Percentiles rank a stretch among this genome's conserved stretches.
Evolutionary conservation across 805 yeast species (phyloP).

Genomic region (Isabelozyma rhagii): DNA sequence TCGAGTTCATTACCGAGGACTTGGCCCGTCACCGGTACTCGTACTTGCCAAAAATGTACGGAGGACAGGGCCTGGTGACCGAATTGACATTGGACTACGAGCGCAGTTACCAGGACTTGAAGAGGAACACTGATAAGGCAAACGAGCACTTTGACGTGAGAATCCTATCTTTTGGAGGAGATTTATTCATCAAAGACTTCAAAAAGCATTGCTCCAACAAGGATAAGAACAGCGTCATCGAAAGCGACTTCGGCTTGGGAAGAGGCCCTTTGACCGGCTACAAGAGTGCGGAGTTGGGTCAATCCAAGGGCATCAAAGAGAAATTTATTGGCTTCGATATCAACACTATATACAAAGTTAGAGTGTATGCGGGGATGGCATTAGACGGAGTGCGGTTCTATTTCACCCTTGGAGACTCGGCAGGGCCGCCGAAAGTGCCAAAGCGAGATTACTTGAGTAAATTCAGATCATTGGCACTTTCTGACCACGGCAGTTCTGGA

Average conservation of each 20-base stretch:
- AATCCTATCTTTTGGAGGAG: constrained; percentile 58
- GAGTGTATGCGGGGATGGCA: constrained; percentile 72
- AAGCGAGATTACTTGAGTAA: constrained; percentile 40
- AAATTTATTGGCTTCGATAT: constrained; percentile 32
- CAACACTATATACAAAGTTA: constrained; percentile 43
- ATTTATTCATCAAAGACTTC: constrained; percentile 55
- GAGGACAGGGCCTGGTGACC: constrained; percentile 61
- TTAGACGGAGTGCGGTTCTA: constrained; percentile 76
- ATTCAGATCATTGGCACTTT: constrained; percentile 11
- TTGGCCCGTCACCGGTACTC: constrained; percentile 58
- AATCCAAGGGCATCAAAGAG: constrained; percentile 17
- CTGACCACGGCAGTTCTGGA: neutral
- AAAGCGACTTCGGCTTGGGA: constrained; percentile 41
- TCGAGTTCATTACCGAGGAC: constrained; percentile 65
- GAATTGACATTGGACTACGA: constrained; percentile 48
- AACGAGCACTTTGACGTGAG: constrained; percentile 45
- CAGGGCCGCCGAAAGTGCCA: constrained; percentile 44
- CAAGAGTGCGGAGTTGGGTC: constrained; percentile 36
- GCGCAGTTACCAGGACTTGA: constrained; percentile 28
- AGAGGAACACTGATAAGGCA: constrained; percentile 21
- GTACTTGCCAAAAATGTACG: constrained; percentile 51
- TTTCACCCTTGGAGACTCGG: constrained; percentile 2
- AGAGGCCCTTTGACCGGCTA: constrained; percentile 36
- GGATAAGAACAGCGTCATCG: constrained; percentile 10
- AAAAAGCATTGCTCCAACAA: constrained; percentile 20